These are phyloP conservation scores for Rhizopogon vulgaris DNA, from an alignment of 768 basidiomycete genomes.

Conservation along the genomic window DNA sequence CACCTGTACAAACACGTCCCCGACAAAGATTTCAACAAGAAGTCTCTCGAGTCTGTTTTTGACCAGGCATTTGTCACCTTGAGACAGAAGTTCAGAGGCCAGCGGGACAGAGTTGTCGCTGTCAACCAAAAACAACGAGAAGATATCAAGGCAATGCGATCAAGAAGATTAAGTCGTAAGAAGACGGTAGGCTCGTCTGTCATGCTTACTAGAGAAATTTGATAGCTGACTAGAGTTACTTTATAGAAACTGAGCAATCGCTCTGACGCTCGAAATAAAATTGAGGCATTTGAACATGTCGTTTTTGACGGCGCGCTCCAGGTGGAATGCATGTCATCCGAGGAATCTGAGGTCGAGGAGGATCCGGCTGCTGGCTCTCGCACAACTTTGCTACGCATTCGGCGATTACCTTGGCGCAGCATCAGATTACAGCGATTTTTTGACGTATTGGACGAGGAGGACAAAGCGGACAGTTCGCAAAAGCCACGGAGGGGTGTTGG, in stretches of 20 bases:
- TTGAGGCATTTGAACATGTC: conserved; percentile 50
- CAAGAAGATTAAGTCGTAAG: conserved; percentile 54
- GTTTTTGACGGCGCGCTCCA: conserved; percentile 68
- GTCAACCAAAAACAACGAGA: conserved; percentile 44
- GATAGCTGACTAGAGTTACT: background rate
- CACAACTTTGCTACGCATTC: conserved; percentile 41
- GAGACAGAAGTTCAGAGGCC: conserved; percentile 59
- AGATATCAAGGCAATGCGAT: conserved; percentile 54
- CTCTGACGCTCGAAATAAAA: conserved; percentile 49
- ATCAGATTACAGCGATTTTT: conserved; percentile 55
- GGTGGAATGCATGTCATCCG: conserved; percentile 75
- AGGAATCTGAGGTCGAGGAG: conserved; percentile 61
- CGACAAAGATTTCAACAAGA: conserved; percentile 60
- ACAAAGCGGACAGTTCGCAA: conserved; percentile 35
- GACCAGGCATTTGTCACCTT: conserved; percentile 68
- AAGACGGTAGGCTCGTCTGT: conserved; percentile 44
- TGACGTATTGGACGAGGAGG: conserved; percentile 52
- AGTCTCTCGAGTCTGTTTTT: conserved; percentile 53
- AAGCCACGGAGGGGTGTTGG: conserved; percentile 56
- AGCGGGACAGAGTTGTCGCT: conserved; percentile 45
- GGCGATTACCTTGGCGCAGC: conserved; percentile 66
- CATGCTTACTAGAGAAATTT: background rate
- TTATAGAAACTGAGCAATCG: conserved; percentile 65
- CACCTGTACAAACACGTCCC: conserved; percentile 56
- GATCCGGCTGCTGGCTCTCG: conserved; percentile 21